Base-by-base conservation (phyloP, 192 early-diverging fungal genomes). In the Gonapodya sp. region DNA sequence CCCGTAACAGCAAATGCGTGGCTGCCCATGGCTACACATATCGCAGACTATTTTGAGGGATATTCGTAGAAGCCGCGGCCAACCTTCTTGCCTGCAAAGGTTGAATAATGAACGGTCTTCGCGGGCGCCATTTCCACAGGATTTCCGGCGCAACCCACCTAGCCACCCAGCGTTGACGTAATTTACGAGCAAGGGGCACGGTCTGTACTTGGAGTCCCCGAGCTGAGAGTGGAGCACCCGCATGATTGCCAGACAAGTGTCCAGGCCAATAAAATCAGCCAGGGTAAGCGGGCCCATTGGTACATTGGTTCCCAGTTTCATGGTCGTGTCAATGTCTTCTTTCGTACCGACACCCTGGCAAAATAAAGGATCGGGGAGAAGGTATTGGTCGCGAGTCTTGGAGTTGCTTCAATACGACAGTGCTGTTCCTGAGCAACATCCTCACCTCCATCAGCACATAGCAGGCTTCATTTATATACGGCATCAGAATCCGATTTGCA, bases 171-270 rank as follows among this genome's bases (percentile, higher is more conserved):
- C 96, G 86, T 97, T 95, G 31, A 99, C 97, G 83, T 95, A 95
- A 85, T 96, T 96, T 83, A 93, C 91, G 79, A 99, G 89, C 81
- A 99, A 85, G 33, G 96, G 94, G 35, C 92, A 89, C 14, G 97
- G 97, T 34, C 97, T 89, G 89, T 98, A 98, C 89, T 98, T 99
- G 79, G 93, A 89, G 82, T 98, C 97, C 79, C 96, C 96, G 36
- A 95, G 89, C 82, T 96, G 93, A 33, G 88, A 86, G 85, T 97
- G 94, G 36, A 97, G 88, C 8, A 99, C 96, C 82, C 92, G 90
- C 96, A 99, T 96, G 82, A 99, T 99, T 8, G 97, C 93, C 81
- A 99, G 85, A 85, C 97, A 99, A 0, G 97, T 99, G 84, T 99
- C 97, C 73, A 99, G 85, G 37, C 97, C 97, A 85, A 99, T 99